Conservation (phyloP, 1,284 basidiomycete genomes). For the Austroboletus sp. region DNA sequence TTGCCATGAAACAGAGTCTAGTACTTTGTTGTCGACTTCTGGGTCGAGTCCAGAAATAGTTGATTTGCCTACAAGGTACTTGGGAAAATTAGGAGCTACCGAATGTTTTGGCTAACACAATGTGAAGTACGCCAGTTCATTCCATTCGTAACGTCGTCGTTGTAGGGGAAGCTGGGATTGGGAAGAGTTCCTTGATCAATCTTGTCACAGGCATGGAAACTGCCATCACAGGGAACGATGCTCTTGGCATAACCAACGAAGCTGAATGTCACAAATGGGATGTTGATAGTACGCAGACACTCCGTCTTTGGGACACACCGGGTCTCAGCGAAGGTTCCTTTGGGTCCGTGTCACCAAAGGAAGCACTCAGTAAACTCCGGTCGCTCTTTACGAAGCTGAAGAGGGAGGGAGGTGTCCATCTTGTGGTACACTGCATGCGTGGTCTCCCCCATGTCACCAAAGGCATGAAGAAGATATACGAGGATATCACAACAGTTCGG, state of each 20-base stretch:
- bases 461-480: conserved; percentile 28
- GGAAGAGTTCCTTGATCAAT: conserved; percentile 32
- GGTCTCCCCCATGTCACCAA: conserved; percentile 26
- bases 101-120: conserved; percentile 7
- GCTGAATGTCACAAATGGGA: conserved; percentile 22
- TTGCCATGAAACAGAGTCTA: conserved; percentile 3
- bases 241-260: conserved; percentile 26
- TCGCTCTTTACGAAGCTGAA: conserved; percentile 24
- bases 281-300: conserved; percentile 15
- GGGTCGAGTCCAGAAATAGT: conserved; percentile 7
- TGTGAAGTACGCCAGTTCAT: conserved; percentile 10
- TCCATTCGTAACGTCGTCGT: conserved; percentile 28
- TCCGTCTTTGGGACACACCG: conserved; percentile 32
- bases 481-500: conserved; percentile 21
- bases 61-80: too few relatives aligned
- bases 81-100: too few relatives aligned
- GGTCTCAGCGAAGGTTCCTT: conserved; percentile 28
- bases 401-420: conserved; percentile 25
- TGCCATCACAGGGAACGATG: conserved; percentile 27
- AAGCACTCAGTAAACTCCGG: conserved; percentile 25
- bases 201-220: conserved; percentile 20
- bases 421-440: conserved; percentile 30
- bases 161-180: conserved; percentile 29
- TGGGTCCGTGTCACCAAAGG: conserved; percentile 23
- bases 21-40: not conserved